These are phyloP conservation scores for Pochonia chlamydosporia DNA, from an alignment of 2,329 filamentous ascomycete genomes.

Conservation along the genomic window DNA sequence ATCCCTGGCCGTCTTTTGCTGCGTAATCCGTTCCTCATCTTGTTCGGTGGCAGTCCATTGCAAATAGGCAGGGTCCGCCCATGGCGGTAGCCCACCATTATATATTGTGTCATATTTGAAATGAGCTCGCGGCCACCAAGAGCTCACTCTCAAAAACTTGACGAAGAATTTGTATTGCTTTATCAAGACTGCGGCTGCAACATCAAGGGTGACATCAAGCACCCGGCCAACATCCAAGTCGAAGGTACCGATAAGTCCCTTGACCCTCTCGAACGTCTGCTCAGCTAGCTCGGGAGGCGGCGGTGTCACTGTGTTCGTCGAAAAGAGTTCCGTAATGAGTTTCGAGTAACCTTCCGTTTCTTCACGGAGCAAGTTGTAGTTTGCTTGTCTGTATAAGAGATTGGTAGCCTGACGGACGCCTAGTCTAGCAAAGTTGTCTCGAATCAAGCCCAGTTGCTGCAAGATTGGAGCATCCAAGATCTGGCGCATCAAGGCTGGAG, in stretches of 20 bases:
- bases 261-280: conserved; percentile 85
- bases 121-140: conserved; percentile 84
- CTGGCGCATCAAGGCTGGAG: conserved; percentile 66
- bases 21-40: conserved; percentile 54
- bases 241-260: conserved; percentile 92
- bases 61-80: conserved; percentile 71
- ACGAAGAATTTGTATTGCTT: conserved; percentile 93
- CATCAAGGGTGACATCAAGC: conserved; percentile 88
- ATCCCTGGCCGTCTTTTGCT: conserved; percentile 61
- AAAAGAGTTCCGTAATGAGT: conserved; percentile 91
- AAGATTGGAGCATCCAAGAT: conserved; percentile 77
- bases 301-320: conserved; percentile 69
- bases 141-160: conserved; percentile 83
- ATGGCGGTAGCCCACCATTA: conserved; percentile 67
- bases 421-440: conserved; percentile 77
- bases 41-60: conserved; percentile 61
- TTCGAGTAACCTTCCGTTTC: conserved; percentile 97
- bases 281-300: conserved; percentile 72
- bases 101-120: conserved; percentile 34
- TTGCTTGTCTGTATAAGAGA: conserved; percentile 87
- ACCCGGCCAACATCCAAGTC: conserved; percentile 94
- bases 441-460: conserved; percentile 70
- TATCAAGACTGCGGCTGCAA: conserved; percentile 88
- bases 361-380: conserved; percentile 92
- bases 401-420: conserved; percentile 89